Base-by-base conservation (phyloP, 257 asterid species). In the Leonotis leonurus region DNA sequence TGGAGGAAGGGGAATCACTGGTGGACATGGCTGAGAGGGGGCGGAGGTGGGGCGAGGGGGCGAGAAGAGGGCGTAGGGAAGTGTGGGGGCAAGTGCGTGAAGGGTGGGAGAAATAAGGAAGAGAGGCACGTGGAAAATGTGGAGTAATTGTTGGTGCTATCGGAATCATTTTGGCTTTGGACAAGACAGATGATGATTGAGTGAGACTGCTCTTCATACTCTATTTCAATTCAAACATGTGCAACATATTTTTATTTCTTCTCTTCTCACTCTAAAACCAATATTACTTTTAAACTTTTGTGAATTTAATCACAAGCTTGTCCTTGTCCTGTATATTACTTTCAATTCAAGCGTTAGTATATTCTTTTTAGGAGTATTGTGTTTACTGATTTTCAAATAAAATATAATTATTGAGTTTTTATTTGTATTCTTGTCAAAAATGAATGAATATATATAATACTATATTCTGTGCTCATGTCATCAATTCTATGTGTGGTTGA, bases 101-200 rank as follows among this genome's bases (percentile, higher is more conserved):
- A 37, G 64, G 70, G 71, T 59, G 77, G 0, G 61, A 13, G 8
- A 0, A 68, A 39, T 12, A 17, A 20, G 1, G 41, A 11, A 11
- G 39, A 45, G 26, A 22, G 52, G 71, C 80, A 77, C 84, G 84
- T 78, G 78, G 60, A 26, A 70, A 73, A 65, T 13, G 65, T 21
- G 75, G 40, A 22, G 64, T 13, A 6, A 43, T 14, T 12, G 39
- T 59, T 11, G 58, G n/a, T 16, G 62, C 14, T 10, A 73, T n/a
- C 13, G 67, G 51, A 29, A 55, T 36, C 70, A 70, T 70, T 20
- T 48, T 29, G n/a, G 50, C 2, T 8, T 24, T 60, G 58, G 54
- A 52, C 45, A 40, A 13, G 37, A 44, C 65, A 53, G 35, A 39
- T 5, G 22, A 12, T 35, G 41, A 35, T 1, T 9, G 13, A 35